Evolutionary conservation across 768 basidiomycete genomes (phyloP).

Genomic region (Agaricus subrufescens): DNA sequence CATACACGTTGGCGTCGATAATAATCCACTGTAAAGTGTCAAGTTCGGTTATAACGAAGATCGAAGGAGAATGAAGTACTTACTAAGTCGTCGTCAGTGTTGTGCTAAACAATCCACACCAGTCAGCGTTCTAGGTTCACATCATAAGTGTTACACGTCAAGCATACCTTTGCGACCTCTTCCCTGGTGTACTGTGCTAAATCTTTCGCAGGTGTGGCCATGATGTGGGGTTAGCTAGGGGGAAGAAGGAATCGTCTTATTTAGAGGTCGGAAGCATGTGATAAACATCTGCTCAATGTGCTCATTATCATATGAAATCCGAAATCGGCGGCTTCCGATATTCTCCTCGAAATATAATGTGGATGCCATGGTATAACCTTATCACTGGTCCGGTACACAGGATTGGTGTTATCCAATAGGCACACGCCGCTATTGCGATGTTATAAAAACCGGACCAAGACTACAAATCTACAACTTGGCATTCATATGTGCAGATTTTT

Average conservation of each 20-base stretch:
- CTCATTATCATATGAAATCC: neutral
- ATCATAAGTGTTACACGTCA: neutral
- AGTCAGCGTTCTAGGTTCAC: no score
- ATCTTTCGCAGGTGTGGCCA: constrained; percentile 20
- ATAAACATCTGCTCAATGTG: neutral
- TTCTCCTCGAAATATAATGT: neutral
- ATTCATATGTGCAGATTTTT: constrained; percentile 13
- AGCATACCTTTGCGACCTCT: constrained; percentile 65
- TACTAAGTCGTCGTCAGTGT: constrained; percentile 70
- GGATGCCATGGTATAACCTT: neutral
- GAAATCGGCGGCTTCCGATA: no score
- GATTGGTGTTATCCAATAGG: no score
- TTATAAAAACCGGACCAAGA: no score
- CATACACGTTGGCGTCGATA: constrained; percentile 80
- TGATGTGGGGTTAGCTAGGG: constrained; percentile 8
- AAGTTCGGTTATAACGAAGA: neutral
- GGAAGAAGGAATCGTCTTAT: neutral
- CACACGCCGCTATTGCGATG: no score
- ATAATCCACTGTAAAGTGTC: constrained; percentile 60
- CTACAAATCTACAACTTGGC: constrained; percentile 10
- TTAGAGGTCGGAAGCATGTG: neutral
- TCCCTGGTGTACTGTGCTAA: constrained; percentile 47
- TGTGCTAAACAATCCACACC: constrained; percentile 48
- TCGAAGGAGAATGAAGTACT: constrained; percentile 12
- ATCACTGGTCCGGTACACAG: no score